Conservation (phyloP, 441 rosid species). For the Adansonia rubrostipa region DNA sequence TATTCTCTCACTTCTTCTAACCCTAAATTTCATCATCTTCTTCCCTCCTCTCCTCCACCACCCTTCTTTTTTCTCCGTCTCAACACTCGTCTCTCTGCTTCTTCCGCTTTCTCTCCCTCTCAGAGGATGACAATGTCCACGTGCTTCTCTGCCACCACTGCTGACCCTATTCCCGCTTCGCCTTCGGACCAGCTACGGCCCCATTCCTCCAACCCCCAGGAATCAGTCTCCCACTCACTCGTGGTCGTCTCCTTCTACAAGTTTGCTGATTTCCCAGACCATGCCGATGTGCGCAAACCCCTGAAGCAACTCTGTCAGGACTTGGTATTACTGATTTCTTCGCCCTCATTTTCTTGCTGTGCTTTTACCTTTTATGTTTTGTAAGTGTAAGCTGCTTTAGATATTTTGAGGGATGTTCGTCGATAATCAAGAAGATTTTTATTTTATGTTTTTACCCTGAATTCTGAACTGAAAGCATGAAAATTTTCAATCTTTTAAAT, state of each 20-base stretch:
- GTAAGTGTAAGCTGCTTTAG: background rate
- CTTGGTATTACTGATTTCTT: constrained; percentile 48
- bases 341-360: background rate
- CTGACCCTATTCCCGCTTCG: background rate
- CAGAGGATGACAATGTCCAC: constrained; percentile 45
- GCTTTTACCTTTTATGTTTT: background rate
- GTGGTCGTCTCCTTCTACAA: constrained; percentile 88
- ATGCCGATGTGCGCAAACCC: constrained; percentile 57
- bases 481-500: background rate
- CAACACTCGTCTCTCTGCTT: constrained; percentile 23
- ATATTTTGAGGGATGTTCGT: background rate
- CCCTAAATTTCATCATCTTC: constrained; percentile 25
- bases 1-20: constrained; percentile 35
- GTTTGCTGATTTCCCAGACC: constrained; percentile 51
- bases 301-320: constrained; percentile 78
- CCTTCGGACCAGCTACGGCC: background rate
- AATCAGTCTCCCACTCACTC: constrained; percentile 39
- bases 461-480: background rate
- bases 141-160: constrained; percentile 35
- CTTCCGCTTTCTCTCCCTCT: constrained; percentile 24
- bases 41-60: constrained; percentile 28
- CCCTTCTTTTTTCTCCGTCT: constrained; percentile 29
- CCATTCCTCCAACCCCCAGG: background rate
- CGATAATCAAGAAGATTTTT: background rate
- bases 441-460: background rate